Evolutionary conservation across 192 early-diverging fungal species (phyloP), one percentile per base, ranked within the genome.

Genomic region (Oehlia diaphana): DNA sequence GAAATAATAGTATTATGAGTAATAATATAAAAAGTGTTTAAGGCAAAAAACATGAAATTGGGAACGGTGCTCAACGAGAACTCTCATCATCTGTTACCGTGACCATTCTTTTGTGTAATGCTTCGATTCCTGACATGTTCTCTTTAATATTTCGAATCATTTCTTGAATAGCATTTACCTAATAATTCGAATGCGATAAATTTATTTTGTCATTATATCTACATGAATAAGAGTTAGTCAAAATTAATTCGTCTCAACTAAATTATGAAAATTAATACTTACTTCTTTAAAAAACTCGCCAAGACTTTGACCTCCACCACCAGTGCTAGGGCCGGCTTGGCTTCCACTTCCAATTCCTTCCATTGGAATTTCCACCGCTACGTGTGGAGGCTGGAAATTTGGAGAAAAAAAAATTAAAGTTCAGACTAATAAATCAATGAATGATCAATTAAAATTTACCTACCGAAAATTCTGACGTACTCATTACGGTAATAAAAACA

Each of bases 261-360:
- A 39, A 23, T 26, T 72, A 47, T 39, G 12, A 74, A 74, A 70
- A 21, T 33, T 70, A 28, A 23, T 35, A 61, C 53, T 28, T 14
- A 31, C 73, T 53, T 74, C 73, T 62, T 39, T 74, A 42, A 58
- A 74, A 62, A 74, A 74, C 13, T 62, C 73, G n/a, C 73, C 73
- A 19, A 74, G 58, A 3, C 35, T 74, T 62, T 61, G 47, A 23
- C 73, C 31, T 6, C 50, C 26, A 19, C 50, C 26, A 19, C 73
- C 37, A 12, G 66, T 37, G 42, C 33, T 74, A 5, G 50, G 47
- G 8, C 58, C 58, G 62, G 70, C 70, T 47, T 49, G 37, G n/a
- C 73, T 35, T 10, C 26, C 37, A 74, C 7, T 13, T 49, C 61
- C 73, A 37, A 74, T 14, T 23, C 14, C 28, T 37, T 61, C 47